Evolutionary conservation across 2,329 filamentous ascomycete species (phyloP).

Genomic region (Talaromyces sp.): DNA sequence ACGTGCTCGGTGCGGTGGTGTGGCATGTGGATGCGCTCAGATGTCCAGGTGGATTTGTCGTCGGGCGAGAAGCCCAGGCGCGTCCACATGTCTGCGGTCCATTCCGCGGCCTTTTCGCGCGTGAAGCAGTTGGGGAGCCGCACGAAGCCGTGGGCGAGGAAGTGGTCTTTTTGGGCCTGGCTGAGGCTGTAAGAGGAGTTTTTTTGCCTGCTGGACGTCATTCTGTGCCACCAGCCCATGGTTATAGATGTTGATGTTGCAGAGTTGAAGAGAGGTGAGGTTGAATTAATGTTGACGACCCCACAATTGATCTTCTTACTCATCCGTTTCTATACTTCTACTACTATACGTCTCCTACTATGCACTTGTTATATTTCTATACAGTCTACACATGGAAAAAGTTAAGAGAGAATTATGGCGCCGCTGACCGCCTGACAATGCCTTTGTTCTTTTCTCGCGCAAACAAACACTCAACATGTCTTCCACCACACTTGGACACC

Average conservation of each 20-base stretch:
- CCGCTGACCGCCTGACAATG: not conserved
- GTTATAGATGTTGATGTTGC: not conserved
- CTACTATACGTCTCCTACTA: not conserved
- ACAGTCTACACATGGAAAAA: not conserved
- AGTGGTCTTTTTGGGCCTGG: conserved; percentile 47
- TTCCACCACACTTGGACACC: not conserved
- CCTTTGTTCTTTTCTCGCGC: not conserved
- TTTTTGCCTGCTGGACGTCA: not conserved
- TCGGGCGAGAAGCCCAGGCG: conserved; percentile 59
- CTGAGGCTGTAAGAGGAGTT: conserved; percentile 27
- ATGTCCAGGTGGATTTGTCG: conserved; percentile 62
- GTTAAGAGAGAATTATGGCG: not conserved
- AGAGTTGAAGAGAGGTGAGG: not conserved
- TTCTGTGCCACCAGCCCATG: not conserved
- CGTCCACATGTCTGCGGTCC: conserved; percentile 54
- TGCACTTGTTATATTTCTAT: no score
- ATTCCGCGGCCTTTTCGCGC: conserved; percentile 41
- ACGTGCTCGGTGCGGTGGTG: conserved; percentile 51
- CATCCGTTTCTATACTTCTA: not conserved
- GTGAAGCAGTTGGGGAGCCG: conserved; percentile 51
- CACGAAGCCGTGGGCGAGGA: conserved; percentile 52
- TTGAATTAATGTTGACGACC: not conserved
- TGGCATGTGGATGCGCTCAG: conserved; percentile 60
- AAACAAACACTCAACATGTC: not conserved
- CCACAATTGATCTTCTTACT: not conserved